Evolutionary conservation across 805 yeast genomes (phyloP).

Genomic region (Sporopachydermia lactativora): DNA sequence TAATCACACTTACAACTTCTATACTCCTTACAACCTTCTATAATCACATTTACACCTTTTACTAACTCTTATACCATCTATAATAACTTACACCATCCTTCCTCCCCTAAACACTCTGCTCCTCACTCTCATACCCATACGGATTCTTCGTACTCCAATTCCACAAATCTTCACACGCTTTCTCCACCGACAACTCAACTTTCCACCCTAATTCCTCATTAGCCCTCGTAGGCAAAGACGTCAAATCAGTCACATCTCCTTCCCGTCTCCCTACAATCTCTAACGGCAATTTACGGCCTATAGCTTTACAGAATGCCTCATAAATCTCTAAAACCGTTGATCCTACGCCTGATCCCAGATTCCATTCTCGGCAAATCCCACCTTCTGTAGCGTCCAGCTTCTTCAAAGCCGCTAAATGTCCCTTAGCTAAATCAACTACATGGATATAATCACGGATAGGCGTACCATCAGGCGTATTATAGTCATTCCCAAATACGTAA

Average conservation of each 20-base stretch:
- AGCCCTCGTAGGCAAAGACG: constrained; percentile 60
- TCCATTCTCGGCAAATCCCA: constrained; percentile 65
- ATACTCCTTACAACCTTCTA: too few relatives aligned
- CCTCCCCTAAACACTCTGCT: too few relatives aligned
- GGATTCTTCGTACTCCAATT: constrained; percentile 63
- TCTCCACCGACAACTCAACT: constrained; percentile 38
- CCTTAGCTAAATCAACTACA: constrained; percentile 66
- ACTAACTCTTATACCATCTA: too few relatives aligned
- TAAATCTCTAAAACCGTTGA: constrained; percentile 62
- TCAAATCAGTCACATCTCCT: constrained; percentile 66
- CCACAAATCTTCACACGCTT: constrained; percentile 66
- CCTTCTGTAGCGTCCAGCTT: constrained; percentile 27
- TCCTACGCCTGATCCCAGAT: constrained; percentile 74
- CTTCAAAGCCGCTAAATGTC: constrained; percentile 58
- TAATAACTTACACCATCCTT: too few relatives aligned
- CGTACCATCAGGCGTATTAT: constrained; percentile 60
- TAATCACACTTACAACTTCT: too few relatives aligned
- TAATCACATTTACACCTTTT: too few relatives aligned
- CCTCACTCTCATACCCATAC: constrained; percentile 30
- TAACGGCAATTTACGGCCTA: constrained; percentile 48
- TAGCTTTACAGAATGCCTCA: constrained; percentile 48
- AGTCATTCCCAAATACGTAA: constrained; percentile 59
- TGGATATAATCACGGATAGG: constrained; percentile 76
- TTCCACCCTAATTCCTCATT: constrained; percentile 51
- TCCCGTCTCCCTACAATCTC: constrained; percentile 53